These are phyloP conservation scores for Acorus gramineus DNA, from an alignment of 106 monocot species.

Conservation along the genomic window DNA sequence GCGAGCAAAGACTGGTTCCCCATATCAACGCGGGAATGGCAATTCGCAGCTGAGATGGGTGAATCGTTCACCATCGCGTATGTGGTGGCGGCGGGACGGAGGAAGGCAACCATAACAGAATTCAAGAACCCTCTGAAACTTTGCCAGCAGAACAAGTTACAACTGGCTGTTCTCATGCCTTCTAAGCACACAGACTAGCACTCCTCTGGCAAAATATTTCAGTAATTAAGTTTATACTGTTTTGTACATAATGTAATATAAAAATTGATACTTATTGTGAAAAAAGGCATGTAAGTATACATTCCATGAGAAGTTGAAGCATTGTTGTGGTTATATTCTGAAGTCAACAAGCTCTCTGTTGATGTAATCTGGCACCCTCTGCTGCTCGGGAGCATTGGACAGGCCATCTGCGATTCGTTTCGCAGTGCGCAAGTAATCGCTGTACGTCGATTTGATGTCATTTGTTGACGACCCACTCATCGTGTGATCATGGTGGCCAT, in stretches of 20 bases:
- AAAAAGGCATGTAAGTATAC: no score
- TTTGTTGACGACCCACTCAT: no score
- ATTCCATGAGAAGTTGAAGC: no score
- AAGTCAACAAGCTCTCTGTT: no score
- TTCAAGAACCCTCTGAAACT: constrained; percentile 67
- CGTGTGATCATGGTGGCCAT: neutral
- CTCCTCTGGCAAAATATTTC: no score
- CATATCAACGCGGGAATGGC: constrained; percentile 71
- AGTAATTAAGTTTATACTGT: no score
- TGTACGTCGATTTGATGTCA: neutral
- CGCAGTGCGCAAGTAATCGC: neutral
- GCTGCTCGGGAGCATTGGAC: no score
- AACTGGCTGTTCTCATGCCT: constrained; percentile 62
- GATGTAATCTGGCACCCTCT: no score
- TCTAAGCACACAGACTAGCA: no score
- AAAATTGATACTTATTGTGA: no score
- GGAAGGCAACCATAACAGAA: constrained; percentile 44
- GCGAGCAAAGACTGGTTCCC: constrained; percentile 75
- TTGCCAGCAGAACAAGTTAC: constrained; percentile 44
- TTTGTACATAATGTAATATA: no score
- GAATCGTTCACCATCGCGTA: constrained; percentile 70
- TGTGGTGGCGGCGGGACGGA: constrained; percentile 30
- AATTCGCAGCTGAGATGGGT: constrained; percentile 64
- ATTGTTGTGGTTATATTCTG: no score
- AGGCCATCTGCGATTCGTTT: neutral